These are phyloP conservation scores for Nemophila menziesii DNA, from an alignment of 257 asterid species.

Conservation along the genomic window DNA sequence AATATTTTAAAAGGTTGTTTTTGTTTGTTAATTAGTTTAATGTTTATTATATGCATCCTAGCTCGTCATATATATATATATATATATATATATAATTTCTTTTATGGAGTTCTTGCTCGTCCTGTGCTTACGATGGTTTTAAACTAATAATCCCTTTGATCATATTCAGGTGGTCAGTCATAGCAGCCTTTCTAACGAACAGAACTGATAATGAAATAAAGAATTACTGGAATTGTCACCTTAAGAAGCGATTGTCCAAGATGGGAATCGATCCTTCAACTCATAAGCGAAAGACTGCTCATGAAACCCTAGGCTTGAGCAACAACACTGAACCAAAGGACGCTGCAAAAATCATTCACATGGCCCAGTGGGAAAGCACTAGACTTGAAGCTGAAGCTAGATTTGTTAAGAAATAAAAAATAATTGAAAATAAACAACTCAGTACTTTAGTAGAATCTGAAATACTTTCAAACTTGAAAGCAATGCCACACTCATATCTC, in stretches of 20 bases:
- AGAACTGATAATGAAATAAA: conserved; percentile 3
- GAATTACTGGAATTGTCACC: conserved; percentile 3
- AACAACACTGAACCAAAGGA: not conserved
- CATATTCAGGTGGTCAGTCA: conserved; percentile 1
- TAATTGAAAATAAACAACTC: not conserved
- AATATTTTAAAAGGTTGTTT: too few species aligned
- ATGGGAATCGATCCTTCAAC: conserved; percentile 3
- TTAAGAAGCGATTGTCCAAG: not conserved
- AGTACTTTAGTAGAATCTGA: not conserved
- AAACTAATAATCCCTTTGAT: too few species aligned
- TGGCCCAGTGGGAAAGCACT: conserved; percentile 4
- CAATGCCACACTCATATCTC: not conserved
- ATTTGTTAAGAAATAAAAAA: not conserved
- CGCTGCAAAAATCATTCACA: not conserved
- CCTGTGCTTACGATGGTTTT: too few species aligned
- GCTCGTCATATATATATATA: too few species aligned
- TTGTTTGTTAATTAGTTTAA: too few species aligned
- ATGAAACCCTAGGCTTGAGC: not conserved
- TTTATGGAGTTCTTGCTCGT: too few species aligned
- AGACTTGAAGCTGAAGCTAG: conserved; percentile 6
- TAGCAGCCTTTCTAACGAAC: not conserved
- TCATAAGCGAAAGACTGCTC: not conserved
- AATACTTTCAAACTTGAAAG: not conserved
- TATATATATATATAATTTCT: too few species aligned
- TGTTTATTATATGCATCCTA: too few species aligned